Base-by-base conservation (phyloP, 148 eudicot species). In the Cornus suecica region DNA sequence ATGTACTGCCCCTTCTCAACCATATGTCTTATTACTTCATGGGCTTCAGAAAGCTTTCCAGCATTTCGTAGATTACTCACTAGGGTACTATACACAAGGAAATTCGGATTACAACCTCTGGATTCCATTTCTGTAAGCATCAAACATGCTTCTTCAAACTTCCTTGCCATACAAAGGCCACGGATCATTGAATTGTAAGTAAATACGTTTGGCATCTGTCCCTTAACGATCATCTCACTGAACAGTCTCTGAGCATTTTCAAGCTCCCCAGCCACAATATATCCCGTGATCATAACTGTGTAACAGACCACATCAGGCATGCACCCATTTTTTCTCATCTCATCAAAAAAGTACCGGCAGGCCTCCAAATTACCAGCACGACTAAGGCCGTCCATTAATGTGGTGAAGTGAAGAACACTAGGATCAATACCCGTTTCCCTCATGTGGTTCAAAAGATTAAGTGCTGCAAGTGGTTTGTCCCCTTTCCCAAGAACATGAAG, bases 321-420 rank as follows among this genome's bases (percentile, higher is more conserved):
- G 66, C 88, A 83, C 24, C 97, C 97, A 51, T 78, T 80, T 70
- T 87, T 90, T 22, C 67, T 78, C 97, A 94, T 94, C 74, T 88
- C 91, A 60, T 87, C 86, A 76, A 91, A 94, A 74, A 94, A 91
- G 81, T 88, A 86, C 76, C 84, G 80, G 82, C 97, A 88, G 28
- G 94, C 97, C 32, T 90, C 89, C 88, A 94, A 76, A 78, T 91
- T 87, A 58, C 98, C 97, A 29, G 90, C 90, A 65, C 98, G 82
- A 71, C 98, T 90, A 41, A 92, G 85, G 77, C 98, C 98, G 74
- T 94, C 98, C 29, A 94, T 90, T 83, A 94, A 78, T 67, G 98
- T 87, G 37, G 97, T 89, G 70, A 87, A 94, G 78, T 94, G 98
- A 60, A 94, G 92, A 71, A 87, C 88, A 75, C 74, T 88, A 8